Base-by-base conservation (phyloP, 768 basidiomycete species). In the Lactifluus subvellereus region DNA sequence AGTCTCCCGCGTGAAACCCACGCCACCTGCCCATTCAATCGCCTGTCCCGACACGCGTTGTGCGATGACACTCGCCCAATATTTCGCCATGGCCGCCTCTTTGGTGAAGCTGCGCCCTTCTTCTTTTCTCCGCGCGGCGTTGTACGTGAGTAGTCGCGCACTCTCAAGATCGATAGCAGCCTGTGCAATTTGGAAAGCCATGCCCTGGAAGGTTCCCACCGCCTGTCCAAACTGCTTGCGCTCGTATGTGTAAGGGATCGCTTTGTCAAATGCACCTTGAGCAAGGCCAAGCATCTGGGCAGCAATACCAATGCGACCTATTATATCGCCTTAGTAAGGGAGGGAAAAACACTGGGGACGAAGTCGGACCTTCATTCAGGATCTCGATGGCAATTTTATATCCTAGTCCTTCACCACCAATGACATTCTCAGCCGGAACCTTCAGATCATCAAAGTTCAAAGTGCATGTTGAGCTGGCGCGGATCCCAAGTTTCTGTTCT, bases 331-430 rank as follows among this genome's bases (percentile, higher is more conserved):
- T 22, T 49, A 48, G 57, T 37, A 49, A 53, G 32, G 38, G 9
- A 20, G 10, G 16, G 10, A n/a, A 18, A 49, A 40, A 27, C 6
- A 40, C 6, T 10, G n/a, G 6, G 27, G 37, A 53, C 62, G 22
- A 42, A 33, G 42, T 52, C 54, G 32, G 69, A 77, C 90, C 95
- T 76, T 98, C 96, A 72, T 98, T 98, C 62, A 98, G 74, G 67
- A 95, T 96, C 75, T 98, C 91, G 66, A 98, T 98, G 47, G 96
- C 96, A 71, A 96, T 88, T 85, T 96, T 97, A 78, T 98, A 98
- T 0, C 94, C 94, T 73, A 88, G 86, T 49, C 96, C 96, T 68
- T 86, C 88, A 37, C 88, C 91, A 9, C 97, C 97, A 66, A 99
- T 85, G 61, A 99, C 76, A 71, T 98, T 98, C 76, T 91, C 93